Evolutionary conservation across 202 grass and related monocot genomes (phyloP), one percentile per base, ranked within the genome.

Genomic region (Tripidium arundinaceum): DNA sequence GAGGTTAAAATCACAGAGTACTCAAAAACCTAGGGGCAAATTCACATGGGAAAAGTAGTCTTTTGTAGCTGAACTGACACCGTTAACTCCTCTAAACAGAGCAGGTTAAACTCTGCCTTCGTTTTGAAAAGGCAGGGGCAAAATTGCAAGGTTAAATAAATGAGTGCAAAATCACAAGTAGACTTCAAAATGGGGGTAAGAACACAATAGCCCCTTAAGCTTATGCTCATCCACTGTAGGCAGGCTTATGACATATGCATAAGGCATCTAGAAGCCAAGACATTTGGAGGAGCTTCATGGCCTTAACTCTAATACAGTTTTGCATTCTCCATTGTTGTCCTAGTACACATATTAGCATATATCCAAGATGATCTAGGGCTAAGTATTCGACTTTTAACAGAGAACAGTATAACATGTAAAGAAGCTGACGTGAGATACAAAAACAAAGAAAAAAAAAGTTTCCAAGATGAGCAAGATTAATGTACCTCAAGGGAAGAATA

Each of bases 401-500:
- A 50, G 41, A 78, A 78, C 16, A 62, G 11, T 75, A 75, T 68
- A 69, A n/a, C 42, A 70, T n/a, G 54, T 14, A 81, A 68, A 49
- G 55, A 50, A 45, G 66, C 64, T 45, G 34, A 58, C 12, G 57
- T 46, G 31, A 81, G 34, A 76, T 74, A 58, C 29, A 36, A 19
- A 80, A 75, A 74, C 47, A 67, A 69, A 61, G 3, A 70, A 42
- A 49, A 37, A 45, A 55, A 38, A 59, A 29, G 54, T 29, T 78
- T 57, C 18, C 64, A 81, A 19, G 57, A 72, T 49, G 36, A 21
- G 14, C 60, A 77, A 66, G 72, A 52, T 81, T n/a, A 81, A 50
- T 68, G 78, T 83, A 94, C 91, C 91, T 94, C 88, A 76, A 91
- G 80, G 54, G 88, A 88, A 83, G 92, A 90, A 65, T 90, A 98